These are phyloP conservation scores for Brassica incana DNA, from an alignment of 345 rosid species.

Conservation along the genomic window DNA sequence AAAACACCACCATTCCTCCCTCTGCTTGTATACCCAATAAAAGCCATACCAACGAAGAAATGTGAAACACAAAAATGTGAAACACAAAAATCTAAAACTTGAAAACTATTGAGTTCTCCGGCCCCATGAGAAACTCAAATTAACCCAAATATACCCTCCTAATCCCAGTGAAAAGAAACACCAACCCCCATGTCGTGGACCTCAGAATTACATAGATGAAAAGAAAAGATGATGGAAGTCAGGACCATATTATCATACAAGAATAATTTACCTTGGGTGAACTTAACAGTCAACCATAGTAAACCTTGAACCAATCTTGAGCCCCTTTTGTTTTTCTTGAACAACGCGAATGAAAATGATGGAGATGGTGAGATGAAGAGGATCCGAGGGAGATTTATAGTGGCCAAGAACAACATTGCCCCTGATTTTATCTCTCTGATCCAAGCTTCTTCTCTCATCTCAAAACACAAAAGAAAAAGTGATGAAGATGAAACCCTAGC, in stretches of 20 bases:
- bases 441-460: slow-evolving; percentile 68
- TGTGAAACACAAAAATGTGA: slow-evolving; percentile 30
- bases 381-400: slow-evolving; percentile 95
- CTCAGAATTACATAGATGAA: slow-evolving; percentile 36
- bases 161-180: slow-evolving; percentile 32
- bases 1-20: slow-evolving; percentile 32
- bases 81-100: slow-evolving; percentile 21
- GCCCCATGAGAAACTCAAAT: slow-evolving; percentile 35
- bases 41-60: slow-evolving; percentile 33
- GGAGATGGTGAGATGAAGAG: slow-evolving; percentile 64
- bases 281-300: slow-evolving; percentile 30
- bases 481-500: slow-evolving; percentile 39
- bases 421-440: slow-evolving; percentile 83
- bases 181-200: slow-evolving; percentile 41
- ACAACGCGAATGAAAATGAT: slow-evolving; percentile 35
- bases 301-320: slow-evolving; percentile 33
- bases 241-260: slow-evolving; percentile 41
- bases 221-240: slow-evolving; percentile 24
- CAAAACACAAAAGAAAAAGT: slow-evolving; percentile 29
- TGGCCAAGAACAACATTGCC: slow-evolving; percentile 43
- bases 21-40: slow-evolving; percentile 37
- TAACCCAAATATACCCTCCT: slow-evolving; percentile 36
- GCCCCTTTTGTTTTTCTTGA: slow-evolving; percentile 36
- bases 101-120: slow-evolving; percentile 30
- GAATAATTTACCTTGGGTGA: slow-evolving; percentile 33